Evolutionary conservation across 805 yeast species (phyloP).

Genomic region (Kregervanrija pseudodelftensis): DNA sequence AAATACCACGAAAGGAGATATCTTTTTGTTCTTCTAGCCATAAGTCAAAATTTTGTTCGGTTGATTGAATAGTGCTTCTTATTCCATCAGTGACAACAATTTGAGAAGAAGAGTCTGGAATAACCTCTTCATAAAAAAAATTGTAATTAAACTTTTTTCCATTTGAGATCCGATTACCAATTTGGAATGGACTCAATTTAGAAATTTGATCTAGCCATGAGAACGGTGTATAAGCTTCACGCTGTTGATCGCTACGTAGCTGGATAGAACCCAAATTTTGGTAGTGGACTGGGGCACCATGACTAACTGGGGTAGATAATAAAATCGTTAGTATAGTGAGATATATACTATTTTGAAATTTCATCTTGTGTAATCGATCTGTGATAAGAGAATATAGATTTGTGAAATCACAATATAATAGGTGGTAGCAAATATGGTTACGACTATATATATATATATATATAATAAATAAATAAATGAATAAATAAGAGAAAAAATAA

Average conservation of each 20-base stretch:
- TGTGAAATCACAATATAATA: too few relatives aligned
- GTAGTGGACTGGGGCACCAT: too few relatives aligned
- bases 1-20: slow-evolving; percentile 37
- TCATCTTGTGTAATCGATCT: too few relatives aligned
- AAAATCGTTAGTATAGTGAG: too few relatives aligned
- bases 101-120: not conserved
- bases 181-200: slow-evolving; percentile 1
- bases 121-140: not conserved
- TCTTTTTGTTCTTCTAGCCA: slow-evolving; percentile 43
- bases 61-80: not conserved
- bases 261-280: too few relatives aligned
- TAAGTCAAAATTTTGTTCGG: slow-evolving; percentile 30
- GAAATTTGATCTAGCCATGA: not conserved
- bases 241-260: not conserved
- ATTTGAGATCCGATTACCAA: not conserved
- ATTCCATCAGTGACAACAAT: not conserved
- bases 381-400: too few relatives aligned
- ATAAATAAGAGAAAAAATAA: too few relatives aligned
- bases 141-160: not conserved
- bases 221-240: not conserved
- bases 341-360: too few relatives aligned
- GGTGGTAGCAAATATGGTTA: too few relatives aligned
- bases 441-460: too few relatives aligned
- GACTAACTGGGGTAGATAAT: too few relatives aligned
- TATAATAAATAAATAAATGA: too few relatives aligned